Evolutionary conservation across 352 stramenopile genomes (phyloP), one percentile per base, ranked within the genome.

Genomic region (Pythium monospermum): DNA sequence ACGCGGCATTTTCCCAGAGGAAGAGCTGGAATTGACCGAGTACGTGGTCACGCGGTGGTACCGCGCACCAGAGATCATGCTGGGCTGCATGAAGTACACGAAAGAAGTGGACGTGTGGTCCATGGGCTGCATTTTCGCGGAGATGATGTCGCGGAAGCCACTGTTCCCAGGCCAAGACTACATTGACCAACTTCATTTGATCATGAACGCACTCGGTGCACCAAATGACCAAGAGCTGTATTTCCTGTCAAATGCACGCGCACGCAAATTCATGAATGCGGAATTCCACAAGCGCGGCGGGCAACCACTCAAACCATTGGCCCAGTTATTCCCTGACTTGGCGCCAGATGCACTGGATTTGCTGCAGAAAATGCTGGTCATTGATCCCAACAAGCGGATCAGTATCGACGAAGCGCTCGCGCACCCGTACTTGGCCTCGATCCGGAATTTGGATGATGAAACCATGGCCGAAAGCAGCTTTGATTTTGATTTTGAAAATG

Each of bases 61-160:
- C 28, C 65, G 71, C 12, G 71, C 71, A 15, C 71, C 71, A 1
- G 81, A 91, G 61, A 85, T 91, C 45, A 85, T 91, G 79, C 61
- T 93, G 10, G 78, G 74, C 1, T 91, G 79, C 58, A 91, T 90
- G 76, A 90, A 93, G 64, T 94, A 94, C 70, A 90, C 76, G 2
- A 72, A 76, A 3, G 76, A 85, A 31, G 77, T 92, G 46, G 95
- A 98, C 59, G 82, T 98, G 0, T 98, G 94, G 94, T 96, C 83
- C 50, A 96, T 98, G 49, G 97, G 97, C 19, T 99, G 97, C 62
- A 99, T 99, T 53, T 98, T 99, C 57, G 97, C 93, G 5, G 97
- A 99, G 63, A 94, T 99, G 61, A 90, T 99, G 53, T 85, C 81
- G 6, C 80, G 97, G 39, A 99, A 99, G 55, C 96, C 97, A 53